A percentile compares a stretch with the other conserved stretches of the same genome.
These are phyloP conservation scores for Skeletonema costatum DNA, from an alignment of 108 stramenopile genomes.

Conservation along the genomic window DNA sequence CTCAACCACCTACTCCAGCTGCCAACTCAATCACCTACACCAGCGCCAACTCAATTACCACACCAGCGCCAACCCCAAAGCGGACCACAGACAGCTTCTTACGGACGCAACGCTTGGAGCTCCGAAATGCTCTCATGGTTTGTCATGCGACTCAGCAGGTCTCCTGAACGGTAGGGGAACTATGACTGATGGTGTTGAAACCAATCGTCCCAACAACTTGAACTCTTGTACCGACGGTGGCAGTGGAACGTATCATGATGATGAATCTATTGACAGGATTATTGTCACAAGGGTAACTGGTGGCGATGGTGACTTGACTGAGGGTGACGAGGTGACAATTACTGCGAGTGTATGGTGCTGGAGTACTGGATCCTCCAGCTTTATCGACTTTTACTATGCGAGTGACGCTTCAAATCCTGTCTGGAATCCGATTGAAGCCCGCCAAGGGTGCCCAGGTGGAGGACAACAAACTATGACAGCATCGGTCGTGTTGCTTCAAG, in stretches of 20 bases:
- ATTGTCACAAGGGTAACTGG: neutral
- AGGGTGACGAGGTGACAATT: neutral
- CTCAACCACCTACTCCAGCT: too few species aligned
- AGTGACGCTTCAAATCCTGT: neutral
- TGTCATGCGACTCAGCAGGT: neutral
- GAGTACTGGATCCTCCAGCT: neutral
- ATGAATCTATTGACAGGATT: too few species aligned
- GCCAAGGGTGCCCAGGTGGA: neutral
- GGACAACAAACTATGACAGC: neutral
- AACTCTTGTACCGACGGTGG: neutral
- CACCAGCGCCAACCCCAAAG: neutral
- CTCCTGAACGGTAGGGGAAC: neutral
- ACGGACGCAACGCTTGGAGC: neutral
- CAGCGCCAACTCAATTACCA: too few species aligned
- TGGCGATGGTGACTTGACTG: neutral
- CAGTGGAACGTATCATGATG: too few species aligned
- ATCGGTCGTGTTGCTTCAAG: neutral
- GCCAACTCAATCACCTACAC: too few species aligned
- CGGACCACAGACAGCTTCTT: neutral
- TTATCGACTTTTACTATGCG: neutral
- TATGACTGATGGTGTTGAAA: neutral
- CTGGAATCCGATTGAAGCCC: neutral
- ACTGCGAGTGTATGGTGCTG: neutral
- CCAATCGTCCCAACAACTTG: conserved; percentile 19
- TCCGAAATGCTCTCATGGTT: neutral